A percentile compares a stretch with the other conserved stretches of the same genome.
Evolutionary conservation across 2,329 filamentous ascomycete species (phyloP).

Genomic region (Fusarium oxysporum): DNA sequence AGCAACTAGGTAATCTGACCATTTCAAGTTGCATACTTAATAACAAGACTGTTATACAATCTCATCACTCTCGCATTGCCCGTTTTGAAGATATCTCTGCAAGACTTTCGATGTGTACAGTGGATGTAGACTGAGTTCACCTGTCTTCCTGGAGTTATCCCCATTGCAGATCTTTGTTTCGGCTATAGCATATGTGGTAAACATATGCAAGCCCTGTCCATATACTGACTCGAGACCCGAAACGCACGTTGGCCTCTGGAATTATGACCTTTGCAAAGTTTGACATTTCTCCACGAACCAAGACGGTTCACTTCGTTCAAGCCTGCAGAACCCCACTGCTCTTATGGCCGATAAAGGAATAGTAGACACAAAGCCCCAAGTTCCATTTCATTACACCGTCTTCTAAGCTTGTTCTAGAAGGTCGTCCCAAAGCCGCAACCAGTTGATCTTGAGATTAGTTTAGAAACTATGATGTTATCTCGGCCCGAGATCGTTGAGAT

Average conservation of each 20-base stretch:
- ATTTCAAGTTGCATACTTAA: neutral
- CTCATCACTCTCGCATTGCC: accelerated
- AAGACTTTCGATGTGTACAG: accelerated
- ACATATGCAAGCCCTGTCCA: accelerated
- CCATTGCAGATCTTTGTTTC: neutral
- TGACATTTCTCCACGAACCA: neutral
- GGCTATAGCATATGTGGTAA: accelerated
- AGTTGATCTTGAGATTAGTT: neutral
- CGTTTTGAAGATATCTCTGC: accelerated
- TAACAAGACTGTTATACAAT: neutral
- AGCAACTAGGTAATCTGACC: neutral
- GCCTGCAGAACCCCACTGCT: accelerated
- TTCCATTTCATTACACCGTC: accelerated
- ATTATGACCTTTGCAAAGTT: neutral
- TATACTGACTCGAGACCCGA: too few species aligned
- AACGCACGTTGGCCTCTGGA: neutral
- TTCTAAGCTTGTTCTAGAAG: neutral
- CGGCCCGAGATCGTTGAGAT: neutral
- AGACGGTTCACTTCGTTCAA: accelerated
- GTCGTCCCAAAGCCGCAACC: neutral
- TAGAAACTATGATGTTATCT: accelerated
- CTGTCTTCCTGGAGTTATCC: neutral
- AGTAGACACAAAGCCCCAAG: accelerated
- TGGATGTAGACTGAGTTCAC: accelerated
- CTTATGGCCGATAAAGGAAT: accelerated